These are phyloP conservation scores for Tuctoria greenei DNA, from an alignment of 176 grass and related monocot species.

Conservation along the genomic window DNA sequence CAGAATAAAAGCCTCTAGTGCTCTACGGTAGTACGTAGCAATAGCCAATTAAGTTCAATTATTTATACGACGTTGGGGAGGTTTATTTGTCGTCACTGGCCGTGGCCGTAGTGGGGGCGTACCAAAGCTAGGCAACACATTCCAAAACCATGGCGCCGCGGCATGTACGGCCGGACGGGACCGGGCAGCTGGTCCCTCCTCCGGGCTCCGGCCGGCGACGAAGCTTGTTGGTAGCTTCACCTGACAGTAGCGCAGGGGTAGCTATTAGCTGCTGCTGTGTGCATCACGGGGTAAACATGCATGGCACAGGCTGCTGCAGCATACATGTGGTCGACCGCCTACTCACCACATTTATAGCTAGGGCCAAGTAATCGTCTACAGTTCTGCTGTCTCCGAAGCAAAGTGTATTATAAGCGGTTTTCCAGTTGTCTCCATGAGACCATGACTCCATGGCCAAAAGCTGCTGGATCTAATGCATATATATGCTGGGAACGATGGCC, in stretches of 20 bases:
- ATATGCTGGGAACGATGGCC: too few relatives aligned
- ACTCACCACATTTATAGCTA: conserved; percentile 6
- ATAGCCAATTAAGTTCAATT: too few relatives aligned
- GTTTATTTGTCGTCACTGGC: too few relatives aligned
- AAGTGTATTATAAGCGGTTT: conserved; percentile 12
- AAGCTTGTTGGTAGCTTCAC: not conserved
- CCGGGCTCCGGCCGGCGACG: not conserved
- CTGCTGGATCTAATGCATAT: not conserved
- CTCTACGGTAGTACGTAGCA: too few relatives aligned
- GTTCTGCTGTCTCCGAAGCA: not conserved
- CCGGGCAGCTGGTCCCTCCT: conserved; percentile 24
- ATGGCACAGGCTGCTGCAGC: not conserved
- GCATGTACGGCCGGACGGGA: not conserved
- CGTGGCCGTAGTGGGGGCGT: not conserved
- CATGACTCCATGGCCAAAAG: not conserved
- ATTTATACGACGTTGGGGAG: too few relatives aligned
- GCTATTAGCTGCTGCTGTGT: not conserved
- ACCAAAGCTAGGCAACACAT: not conserved
- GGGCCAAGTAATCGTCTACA: conserved; percentile 24
- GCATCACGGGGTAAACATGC: not conserved
- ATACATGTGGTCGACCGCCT: not conserved
- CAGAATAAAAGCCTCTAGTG: not conserved
- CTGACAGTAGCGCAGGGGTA: not conserved
- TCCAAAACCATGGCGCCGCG: not conserved
- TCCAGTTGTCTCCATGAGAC: not conserved